Evolutionary conservation across 805 yeast genomes (phyloP).

Genomic region (Myxozyma nipponensis): DNA sequence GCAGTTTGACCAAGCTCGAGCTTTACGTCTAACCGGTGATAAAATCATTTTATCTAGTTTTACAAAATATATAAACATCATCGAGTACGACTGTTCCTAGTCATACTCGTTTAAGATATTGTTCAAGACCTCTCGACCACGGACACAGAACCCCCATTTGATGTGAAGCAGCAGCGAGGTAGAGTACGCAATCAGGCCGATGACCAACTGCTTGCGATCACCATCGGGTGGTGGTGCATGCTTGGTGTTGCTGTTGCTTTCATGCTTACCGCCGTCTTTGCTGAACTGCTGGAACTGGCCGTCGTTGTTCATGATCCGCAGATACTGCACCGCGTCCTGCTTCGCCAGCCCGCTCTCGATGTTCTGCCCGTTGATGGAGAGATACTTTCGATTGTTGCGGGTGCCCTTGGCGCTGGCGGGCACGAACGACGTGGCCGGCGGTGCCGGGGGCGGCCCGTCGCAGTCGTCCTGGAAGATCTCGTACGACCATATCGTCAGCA

Average conservation of each 20-base stretch:
- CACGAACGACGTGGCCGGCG: neutral
- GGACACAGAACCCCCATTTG: constrained; percentile 28
- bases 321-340: constrained; percentile 26
- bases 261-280: neutral
- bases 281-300: neutral
- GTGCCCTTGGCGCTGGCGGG: neutral
- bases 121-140: constrained; percentile 26
- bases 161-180: constrained; percentile 20
- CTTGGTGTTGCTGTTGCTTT: neutral
- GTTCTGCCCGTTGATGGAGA: constrained; percentile 13
- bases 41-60: neutral
- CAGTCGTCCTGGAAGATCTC: constrained; percentile 24
- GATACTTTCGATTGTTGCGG: constrained; percentile 10
- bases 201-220: constrained; percentile 23
- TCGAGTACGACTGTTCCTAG: neutral
- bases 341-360: constrained; percentile 21
- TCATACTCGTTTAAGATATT: constrained; percentile 22
- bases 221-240: neutral
- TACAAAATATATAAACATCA: neutral
- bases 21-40: constrained; percentile 16
- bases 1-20: constrained; percentile 42
- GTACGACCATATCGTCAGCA: constrained; percentile 34
- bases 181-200: constrained; percentile 28
- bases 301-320: constrained; percentile 17
- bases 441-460: constrained; percentile 4